A percentile compares a stretch with the other conserved stretches of the same genome.
These are phyloP conservation scores for Coniferiporia weirii DNA, from an alignment of 1,284 basidiomycete species.

Conservation along the genomic window DNA sequence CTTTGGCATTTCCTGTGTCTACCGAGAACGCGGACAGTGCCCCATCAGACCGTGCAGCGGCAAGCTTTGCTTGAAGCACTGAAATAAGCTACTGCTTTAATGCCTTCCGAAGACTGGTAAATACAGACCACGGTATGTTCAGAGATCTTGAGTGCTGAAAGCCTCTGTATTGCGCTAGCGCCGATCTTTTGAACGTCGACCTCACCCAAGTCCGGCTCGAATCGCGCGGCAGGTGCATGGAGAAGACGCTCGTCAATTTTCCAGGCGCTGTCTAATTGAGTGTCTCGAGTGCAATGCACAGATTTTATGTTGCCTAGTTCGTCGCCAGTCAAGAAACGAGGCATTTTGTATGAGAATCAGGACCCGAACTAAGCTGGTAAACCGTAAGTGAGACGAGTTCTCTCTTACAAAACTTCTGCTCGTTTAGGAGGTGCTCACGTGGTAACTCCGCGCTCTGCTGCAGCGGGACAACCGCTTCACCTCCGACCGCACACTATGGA, in stretches of 20 bases:
- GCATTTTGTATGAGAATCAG: conserved; percentile 35
- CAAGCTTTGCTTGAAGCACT: conserved; percentile 44
- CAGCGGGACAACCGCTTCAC: too few relatives aligned
- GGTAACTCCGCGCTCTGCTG: too few relatives aligned
- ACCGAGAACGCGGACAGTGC: conserved; percentile 40
- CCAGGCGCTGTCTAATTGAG: conserved; percentile 16
- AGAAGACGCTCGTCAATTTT: conserved; percentile 30
- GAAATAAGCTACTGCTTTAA: conserved; percentile 13
- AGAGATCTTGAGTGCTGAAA: conserved; percentile 23
- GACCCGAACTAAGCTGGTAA: too few relatives aligned
- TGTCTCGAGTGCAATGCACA: conserved; percentile 36
- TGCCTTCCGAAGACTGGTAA: background rate
- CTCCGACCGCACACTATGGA: conserved; percentile 45
- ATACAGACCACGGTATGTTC: conserved; percentile 24
- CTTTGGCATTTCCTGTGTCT: conserved; percentile 35
- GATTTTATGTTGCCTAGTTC: conserved; percentile 65
- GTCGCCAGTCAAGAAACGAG: conserved; percentile 65
- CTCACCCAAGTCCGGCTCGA: background rate
- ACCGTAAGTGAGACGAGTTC: too few relatives aligned
- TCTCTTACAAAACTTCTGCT: too few relatives aligned
- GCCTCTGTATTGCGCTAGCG: conserved; percentile 37
- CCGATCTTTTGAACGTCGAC: conserved; percentile 24
- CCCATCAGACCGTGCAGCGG: conserved; percentile 58
- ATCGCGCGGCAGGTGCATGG: conserved; percentile 30
- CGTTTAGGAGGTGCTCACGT: too few relatives aligned